Base-by-base conservation (phyloP, 2,329 filamentous ascomycete species). In the Monilinia fructicola region DNA sequence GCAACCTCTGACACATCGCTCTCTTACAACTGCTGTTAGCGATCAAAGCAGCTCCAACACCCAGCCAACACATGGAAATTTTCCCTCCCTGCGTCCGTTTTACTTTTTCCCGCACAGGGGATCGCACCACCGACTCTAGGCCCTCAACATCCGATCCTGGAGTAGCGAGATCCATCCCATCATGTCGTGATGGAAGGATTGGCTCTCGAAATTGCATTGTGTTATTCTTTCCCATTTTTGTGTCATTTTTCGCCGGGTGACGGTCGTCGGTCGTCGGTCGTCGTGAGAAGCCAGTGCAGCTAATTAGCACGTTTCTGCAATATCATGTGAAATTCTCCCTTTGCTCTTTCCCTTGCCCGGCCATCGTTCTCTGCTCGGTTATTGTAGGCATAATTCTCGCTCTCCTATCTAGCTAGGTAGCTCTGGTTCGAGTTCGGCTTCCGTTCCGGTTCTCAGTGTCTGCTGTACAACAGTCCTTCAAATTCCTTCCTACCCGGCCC, bases 11-110 rank as follows among this genome's bases (percentile, higher is more conserved):
- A 64, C 62, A 64, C 63, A 59, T 65, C 60, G 31, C 69, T 71
- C 71, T 59, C 54, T 66, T 71, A 55, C 35, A 44, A 65, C 63
- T 65, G 42, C 70, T 72, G 16, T 70, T 71, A 73, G 67, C 28
- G 65, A 68, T 54, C 61, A 48, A 48, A 7, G 16, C 42, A 4
- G 7, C 2, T 5, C 38, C 6, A 46, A 7, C 9, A 5, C 21
- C 56, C 42, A 23, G 56, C 55, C 55, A 31, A 59, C 55, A 28
- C 2, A 28, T 35, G 23, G 1, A 53, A 53, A 62, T 52, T 40
- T 62, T 53, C 23, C 23, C n/a, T n/a, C 3, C 12, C 21, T 23
- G 46, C 56, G 9, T 54, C n/a, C 5, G 4, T 38, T 35, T 31
- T 31, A 35, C 5, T 35, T 35, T 35, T 35, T 35, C 9, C 9